Conservation (phyloP, 768 basidiomycete species). For the Amanita polypyramis region DNA sequence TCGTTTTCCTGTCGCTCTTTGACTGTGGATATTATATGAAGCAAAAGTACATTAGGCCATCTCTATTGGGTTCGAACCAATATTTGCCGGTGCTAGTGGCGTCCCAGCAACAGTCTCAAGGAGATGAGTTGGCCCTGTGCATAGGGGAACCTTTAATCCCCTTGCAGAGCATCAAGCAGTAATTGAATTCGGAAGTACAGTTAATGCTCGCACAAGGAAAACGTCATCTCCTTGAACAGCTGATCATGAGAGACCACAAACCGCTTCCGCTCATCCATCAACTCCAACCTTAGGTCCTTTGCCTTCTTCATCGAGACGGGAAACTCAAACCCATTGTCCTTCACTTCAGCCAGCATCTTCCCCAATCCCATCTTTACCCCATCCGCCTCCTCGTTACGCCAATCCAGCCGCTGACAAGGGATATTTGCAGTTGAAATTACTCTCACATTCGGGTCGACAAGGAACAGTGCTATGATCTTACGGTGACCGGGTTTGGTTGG, state of each 20-base stretch:
- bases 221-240: constrained; percentile 6
- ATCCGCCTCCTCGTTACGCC: constrained; percentile 12
- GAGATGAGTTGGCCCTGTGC: too few species aligned
- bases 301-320: constrained; percentile 17
- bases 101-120: not conserved
- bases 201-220: constrained; percentile 16
- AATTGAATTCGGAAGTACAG: not conserved
- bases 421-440: constrained; percentile 18
- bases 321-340: constrained; percentile 12
- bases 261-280: constrained; percentile 18
- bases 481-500: constrained; percentile 23
- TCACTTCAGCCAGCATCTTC: constrained; percentile 16
- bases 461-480: constrained; percentile 27
- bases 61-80: too few species aligned
- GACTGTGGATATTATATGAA: too few species aligned
- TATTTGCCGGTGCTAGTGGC: too few species aligned
- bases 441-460: constrained; percentile 20
- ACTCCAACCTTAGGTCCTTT: constrained; percentile 12
- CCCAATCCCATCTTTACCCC: constrained; percentile 8
- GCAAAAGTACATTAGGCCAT: too few species aligned
- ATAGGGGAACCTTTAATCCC: not conserved
- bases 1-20: too few species aligned
- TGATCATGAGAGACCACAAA: constrained; percentile 10
- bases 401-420: constrained; percentile 17
- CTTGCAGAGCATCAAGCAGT: not conserved